Evolutionary conservation across 192 early-diverging fungal genomes (phyloP), one percentile per base, ranked within the genome.

Genomic region (Ambispora gerdemannii): DNA sequence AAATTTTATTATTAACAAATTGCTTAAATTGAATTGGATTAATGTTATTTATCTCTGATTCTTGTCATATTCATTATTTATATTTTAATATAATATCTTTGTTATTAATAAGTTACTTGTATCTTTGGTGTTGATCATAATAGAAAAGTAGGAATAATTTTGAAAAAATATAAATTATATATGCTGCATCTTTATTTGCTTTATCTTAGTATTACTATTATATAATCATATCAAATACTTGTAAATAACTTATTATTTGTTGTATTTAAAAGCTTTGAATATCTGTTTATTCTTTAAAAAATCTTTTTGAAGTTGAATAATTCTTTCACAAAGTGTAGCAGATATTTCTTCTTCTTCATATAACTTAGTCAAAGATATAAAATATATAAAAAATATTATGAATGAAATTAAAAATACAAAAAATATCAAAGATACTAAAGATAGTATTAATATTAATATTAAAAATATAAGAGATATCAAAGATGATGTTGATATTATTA

Each of bases 1-100:
- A 61, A 61, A 61, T n/a, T 28, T 35, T n/a, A 17, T 32, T 13
- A 22, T 62, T 11, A 34, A 62, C 25, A 62, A 27, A 62, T 20
- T 62, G 15, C 24, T 34, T 62, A 33, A 62, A 62, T 1, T 22
- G 15, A 33, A 3, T 27, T 62, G 59, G 13, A 34, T 32, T 33
- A 60, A 60, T 13, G n/a, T 20, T 24, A 30, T 35, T 60, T 60
- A n/a, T 13, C 11, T 17, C 20, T 60, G 27, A 60, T 60, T 60
- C 58, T 32, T 19, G 3, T 20, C 7, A 33, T 13, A 60, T 60
- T 20, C 58, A 60, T 3, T 32, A 4, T 32, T 32, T 10, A 3
- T 3, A 60, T 31, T 33, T n/a, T 33, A 32, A 10, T 10, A 20
- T 33, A n/a, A 61, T 8, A 61, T 61, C 17, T n/a, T 35, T 15